Conservation (phyloP, 441 rosid genomes). For the Aquilaria agallochum region DNA sequence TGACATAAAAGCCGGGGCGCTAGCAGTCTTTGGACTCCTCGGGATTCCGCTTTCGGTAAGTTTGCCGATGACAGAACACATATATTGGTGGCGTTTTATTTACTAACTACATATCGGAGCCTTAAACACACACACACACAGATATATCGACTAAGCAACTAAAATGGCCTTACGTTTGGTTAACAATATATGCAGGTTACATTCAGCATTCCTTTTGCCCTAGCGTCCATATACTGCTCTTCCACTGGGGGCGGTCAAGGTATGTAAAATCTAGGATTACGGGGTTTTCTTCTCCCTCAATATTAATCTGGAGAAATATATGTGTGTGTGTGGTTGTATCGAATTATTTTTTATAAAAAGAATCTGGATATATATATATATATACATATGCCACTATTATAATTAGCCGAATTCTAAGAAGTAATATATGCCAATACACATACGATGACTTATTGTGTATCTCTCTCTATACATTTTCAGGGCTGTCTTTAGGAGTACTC, state of each 20-base stretch:
- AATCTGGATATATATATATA: too few relatives aligned
- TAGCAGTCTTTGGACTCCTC: slow-evolving; percentile 54
- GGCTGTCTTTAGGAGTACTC: slow-evolving; percentile 83
- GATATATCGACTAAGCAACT: too few relatives aligned
- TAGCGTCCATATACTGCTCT: slow-evolving; percentile 31
- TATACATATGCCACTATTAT: too few relatives aligned
- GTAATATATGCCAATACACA: too few relatives aligned
- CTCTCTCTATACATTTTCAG: slow-evolving; percentile 17
- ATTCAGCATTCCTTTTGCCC: slow-evolving; percentile 47
- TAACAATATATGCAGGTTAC: slow-evolving; percentile 53
- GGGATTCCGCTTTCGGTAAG: slow-evolving; percentile 87
- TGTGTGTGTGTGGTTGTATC: too few relatives aligned
- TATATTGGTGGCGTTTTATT: too few relatives aligned
- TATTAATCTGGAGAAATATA: neutral
- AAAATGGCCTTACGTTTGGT: too few relatives aligned
- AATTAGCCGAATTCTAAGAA: too few relatives aligned
- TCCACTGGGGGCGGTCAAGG: slow-evolving; percentile 82
- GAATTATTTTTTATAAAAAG: too few relatives aligned
- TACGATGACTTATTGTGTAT: too few relatives aligned
- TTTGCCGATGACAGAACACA: neutral
- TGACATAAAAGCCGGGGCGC: slow-evolving; percentile 46
- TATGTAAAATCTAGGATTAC: slow-evolving; percentile 3
- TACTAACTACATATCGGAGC: too few relatives aligned
- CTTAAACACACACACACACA: too few relatives aligned
- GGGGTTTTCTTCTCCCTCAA: neutral